Conservation (phyloP, 306 rosid species). For the Acacia crassicarpa region DNA sequence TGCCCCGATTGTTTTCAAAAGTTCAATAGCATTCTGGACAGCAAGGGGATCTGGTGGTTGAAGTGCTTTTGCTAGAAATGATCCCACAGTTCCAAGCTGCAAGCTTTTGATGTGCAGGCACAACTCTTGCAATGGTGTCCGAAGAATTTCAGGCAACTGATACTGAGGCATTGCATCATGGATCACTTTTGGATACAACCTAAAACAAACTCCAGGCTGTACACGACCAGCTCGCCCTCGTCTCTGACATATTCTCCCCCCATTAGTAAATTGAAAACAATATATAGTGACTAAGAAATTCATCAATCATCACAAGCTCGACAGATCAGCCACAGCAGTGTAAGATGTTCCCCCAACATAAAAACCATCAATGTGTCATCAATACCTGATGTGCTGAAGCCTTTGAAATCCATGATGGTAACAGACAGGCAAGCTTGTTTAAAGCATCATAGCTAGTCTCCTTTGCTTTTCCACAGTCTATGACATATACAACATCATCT, state of each 20-base stretch:
- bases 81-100: constrained; percentile 89
- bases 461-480: constrained; percentile 98
- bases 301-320: constrained; percentile 22
- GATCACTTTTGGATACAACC: constrained; percentile 83
- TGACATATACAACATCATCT: constrained; percentile 91
- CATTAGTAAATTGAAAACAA: constrained; percentile 25
- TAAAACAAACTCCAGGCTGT: constrained; percentile 92
- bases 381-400: constrained; percentile 98
- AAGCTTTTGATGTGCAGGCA: constrained; percentile 93
- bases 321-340: not conserved
- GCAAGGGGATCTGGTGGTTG: constrained; percentile 97
- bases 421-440: constrained; percentile 89
- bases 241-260: constrained; percentile 61
- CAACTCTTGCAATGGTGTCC: constrained; percentile 96
- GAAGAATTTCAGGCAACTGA: constrained; percentile 92
- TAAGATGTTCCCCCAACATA: constrained; percentile 14
- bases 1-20: constrained; percentile 90
- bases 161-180: constrained; percentile 86
- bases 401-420: constrained; percentile 96
- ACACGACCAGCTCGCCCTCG: constrained; percentile 99
- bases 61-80: constrained; percentile 90
- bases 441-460: constrained; percentile 98
- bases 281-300: constrained; percentile 15
- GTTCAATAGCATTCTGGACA: constrained; percentile 92
- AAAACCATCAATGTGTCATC: constrained; percentile 8